Evolutionary conservation across 78 protist genomes (phyloP).

Genomic region (Protostelium mycophagum): DNA sequence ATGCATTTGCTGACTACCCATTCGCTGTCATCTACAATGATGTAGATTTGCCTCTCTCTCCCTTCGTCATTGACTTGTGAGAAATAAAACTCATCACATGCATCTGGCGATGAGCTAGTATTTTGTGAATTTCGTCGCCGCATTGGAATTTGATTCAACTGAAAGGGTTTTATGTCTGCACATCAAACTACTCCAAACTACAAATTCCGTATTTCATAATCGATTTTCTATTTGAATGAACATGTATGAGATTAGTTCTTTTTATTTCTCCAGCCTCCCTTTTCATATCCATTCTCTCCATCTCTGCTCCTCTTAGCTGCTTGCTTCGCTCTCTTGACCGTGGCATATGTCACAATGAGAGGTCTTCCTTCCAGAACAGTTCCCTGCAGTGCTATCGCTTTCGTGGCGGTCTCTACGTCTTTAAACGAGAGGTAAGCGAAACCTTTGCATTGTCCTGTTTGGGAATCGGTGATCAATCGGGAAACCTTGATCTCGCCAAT

Average conservation of each 20-base stretch:
- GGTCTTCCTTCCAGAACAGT: background rate
- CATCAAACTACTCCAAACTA: no score
- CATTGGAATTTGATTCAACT: background rate
- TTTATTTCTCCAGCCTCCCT: no score
- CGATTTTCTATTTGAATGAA: no score
- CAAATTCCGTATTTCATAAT: no score
- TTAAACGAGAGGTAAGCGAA: background rate
- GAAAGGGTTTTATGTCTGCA: background rate
- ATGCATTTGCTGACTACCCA: background rate
- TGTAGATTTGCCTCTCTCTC: background rate
- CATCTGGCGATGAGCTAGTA: background rate
- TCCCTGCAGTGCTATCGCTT: background rate
- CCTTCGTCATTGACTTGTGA: no score
- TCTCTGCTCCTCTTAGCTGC: background rate
- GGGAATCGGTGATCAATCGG: background rate
- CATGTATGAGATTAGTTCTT: no score
- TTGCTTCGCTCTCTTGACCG: background rate
- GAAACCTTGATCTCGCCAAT: background rate
- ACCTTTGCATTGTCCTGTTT: background rate
- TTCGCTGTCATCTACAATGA: background rate
- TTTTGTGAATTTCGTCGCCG: background rate
- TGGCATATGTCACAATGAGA: background rate
- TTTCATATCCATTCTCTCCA: background rate
- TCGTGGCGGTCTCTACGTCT: background rate
- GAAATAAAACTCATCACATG: background rate